phyloP scores from a whole-genome alignment of 345 rosid genomes.

The Salix koriyanagi region DNA sequence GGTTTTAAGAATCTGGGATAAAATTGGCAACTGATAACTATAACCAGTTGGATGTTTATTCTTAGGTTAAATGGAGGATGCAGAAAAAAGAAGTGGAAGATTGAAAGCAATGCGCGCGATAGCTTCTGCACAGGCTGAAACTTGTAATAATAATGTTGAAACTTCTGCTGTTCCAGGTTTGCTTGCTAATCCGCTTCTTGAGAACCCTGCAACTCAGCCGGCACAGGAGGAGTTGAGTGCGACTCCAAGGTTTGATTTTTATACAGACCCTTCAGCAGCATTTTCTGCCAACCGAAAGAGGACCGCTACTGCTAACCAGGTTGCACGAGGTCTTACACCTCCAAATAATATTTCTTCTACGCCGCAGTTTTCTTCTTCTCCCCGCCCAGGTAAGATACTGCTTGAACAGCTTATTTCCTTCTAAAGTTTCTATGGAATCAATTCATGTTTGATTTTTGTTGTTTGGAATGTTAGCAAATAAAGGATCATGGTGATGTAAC shows the following conservation, averaged over 20 bases:
- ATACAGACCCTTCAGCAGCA: slow-evolving; percentile 78
- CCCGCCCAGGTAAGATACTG: slow-evolving; percentile 32
- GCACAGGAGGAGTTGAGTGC: slow-evolving; percentile 29
- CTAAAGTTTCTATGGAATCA: not conserved
- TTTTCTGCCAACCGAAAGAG: slow-evolving; percentile 54
- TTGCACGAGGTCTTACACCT: slow-evolving; percentile 26
- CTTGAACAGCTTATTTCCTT: not conserved
- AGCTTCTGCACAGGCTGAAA: slow-evolving; percentile 48
- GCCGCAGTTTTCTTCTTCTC: slow-evolving; percentile 22
- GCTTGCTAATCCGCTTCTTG: slow-evolving; percentile 69
- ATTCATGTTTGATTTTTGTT: not conserved
- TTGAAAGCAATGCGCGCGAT: slow-evolving; percentile 67
- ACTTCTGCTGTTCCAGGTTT: slow-evolving; percentile 25
- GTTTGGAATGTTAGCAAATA: not conserved
- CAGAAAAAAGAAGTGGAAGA: slow-evolving; percentile 68
- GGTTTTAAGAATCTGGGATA: not conserved
- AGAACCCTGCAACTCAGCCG: slow-evolving; percentile 17
- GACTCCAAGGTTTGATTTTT: slow-evolving; percentile 60
- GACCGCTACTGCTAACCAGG: slow-evolving; percentile 23
- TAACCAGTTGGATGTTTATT: not conserved
- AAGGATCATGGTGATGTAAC: not conserved
- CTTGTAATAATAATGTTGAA: slow-evolving; percentile 23
- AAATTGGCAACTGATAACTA: no score
- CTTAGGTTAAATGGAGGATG: slow-evolving; percentile 56
- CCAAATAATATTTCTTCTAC: slow-evolving; percentile 22